These are phyloP conservation scores for Euphorbia peplus DNA, from an alignment of 345 rosid species.

Conservation along the genomic window DNA sequence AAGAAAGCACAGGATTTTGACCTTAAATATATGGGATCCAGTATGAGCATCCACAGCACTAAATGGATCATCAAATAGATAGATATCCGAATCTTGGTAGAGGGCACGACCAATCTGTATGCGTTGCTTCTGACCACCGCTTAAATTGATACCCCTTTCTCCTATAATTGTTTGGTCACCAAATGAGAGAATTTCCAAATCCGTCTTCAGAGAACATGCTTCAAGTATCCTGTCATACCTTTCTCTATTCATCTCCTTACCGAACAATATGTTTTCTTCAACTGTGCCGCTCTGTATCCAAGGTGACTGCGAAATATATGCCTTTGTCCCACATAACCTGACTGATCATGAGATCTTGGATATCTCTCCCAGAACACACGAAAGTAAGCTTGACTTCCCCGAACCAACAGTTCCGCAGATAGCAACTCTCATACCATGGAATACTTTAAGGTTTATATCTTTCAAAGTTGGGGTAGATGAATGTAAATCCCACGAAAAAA, in stretches of 20 bases:
- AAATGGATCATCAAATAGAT: constrained; percentile 85
- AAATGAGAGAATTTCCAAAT: constrained; percentile 61
- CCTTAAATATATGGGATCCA: constrained; percentile 80
- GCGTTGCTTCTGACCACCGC: constrained; percentile 90
- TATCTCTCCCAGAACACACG: constrained; percentile 66
- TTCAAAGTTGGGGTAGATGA: constrained; percentile 35
- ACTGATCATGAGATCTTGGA: constrained; percentile 60
- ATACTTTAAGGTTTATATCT: constrained; percentile 47
- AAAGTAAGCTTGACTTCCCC: constrained; percentile 73
- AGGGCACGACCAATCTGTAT: constrained; percentile 82
- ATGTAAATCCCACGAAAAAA: constrained; percentile 34
- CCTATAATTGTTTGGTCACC: constrained; percentile 87
- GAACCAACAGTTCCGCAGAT: constrained; percentile 82
- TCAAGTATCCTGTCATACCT: constrained; percentile 57
- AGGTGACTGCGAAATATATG: constrained; percentile 78
- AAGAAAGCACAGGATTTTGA: constrained; percentile 11
- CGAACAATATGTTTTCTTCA: constrained; percentile 80
- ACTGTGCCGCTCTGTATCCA: constrained; percentile 89
- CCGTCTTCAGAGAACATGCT: constrained; percentile 67
- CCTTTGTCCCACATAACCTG: constrained; percentile 63
- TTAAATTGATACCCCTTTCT: constrained; percentile 81
- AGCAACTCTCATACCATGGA: constrained; percentile 63
- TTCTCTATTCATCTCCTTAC: constrained; percentile 64
- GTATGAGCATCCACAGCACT: constrained; percentile 93
- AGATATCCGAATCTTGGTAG: constrained; percentile 82